phyloP scores from a whole-genome alignment of 345 rosid species.

The Rhodomyrtus tomentosa region DNA sequence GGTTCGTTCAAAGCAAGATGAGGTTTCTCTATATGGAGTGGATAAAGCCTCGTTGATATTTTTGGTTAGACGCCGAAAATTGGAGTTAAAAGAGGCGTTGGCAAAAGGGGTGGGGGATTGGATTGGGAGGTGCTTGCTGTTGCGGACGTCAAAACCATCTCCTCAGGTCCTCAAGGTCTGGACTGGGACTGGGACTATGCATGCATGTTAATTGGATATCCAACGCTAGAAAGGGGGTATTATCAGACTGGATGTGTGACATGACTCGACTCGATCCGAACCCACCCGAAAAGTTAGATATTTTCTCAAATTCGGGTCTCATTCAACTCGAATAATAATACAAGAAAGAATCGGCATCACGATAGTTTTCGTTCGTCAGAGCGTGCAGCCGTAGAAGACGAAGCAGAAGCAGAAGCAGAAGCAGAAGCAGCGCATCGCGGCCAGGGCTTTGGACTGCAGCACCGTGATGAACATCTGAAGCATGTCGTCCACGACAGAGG shows the following conservation, averaged over 20 bases:
- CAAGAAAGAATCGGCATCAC: too few relatives aligned
- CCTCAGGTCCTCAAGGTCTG: background rate
- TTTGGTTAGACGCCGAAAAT: background rate
- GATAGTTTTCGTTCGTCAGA: constrained; percentile 12
- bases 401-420: constrained; percentile 74
- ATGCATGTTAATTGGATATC: background rate
- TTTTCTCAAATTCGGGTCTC: too few relatives aligned
- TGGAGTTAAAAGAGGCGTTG: background rate
- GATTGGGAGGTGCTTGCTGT: background rate
- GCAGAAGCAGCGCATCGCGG: constrained; percentile 57
- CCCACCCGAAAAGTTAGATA: too few relatives aligned
- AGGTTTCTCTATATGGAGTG: background rate
- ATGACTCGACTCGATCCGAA: too few relatives aligned
- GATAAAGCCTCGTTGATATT: background rate
- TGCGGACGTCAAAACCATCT: background rate
- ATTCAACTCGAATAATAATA: too few relatives aligned
- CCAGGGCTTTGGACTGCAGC: constrained; percentile 52
- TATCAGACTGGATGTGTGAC: background rate
- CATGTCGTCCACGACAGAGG: constrained; percentile 37
- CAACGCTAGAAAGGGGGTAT: background rate
- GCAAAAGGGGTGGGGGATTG: background rate
- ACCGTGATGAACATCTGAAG: constrained; percentile 47
- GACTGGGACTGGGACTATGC: background rate
- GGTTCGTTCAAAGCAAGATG: background rate
- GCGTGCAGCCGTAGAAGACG: constrained; percentile 69